Conservation (phyloP, 306 rosid genomes). For the Dryas octopetala region DNA sequence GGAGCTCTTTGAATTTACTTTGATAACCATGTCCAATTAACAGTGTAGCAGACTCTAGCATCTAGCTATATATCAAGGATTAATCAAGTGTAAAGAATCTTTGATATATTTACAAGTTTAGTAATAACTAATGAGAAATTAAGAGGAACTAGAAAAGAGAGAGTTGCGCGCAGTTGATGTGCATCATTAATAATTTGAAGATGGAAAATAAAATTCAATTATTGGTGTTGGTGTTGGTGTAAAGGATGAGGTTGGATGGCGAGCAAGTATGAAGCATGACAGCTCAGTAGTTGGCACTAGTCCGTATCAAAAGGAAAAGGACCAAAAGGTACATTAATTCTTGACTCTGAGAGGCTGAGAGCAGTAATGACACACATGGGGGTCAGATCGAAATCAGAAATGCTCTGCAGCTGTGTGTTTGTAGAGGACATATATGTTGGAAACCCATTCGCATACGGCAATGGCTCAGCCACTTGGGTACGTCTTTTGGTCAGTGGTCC, state of each 20-base stretch:
- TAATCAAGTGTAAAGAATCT: too few species aligned
- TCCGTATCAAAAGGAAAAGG: neutral
- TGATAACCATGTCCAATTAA: too few species aligned
- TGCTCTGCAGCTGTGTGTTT: neutral
- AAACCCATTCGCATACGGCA: neutral
- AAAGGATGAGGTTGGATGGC: neutral
- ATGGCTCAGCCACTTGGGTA: neutral
- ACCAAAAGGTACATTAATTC: neutral
- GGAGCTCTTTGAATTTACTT: too few species aligned
- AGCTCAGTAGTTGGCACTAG: neutral
- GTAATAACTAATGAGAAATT: too few species aligned
- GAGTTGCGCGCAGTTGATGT: too few species aligned
- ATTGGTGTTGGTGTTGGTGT: neutral
- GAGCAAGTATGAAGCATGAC: neutral
- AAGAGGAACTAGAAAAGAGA: too few species aligned
- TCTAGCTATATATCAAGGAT: too few species aligned
- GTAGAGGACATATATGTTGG: neutral
- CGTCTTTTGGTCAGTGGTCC: slow-evolving; percentile 4
- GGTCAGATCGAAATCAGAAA: neutral
- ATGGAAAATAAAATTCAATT: neutral
- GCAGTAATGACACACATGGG: slow-evolving; percentile 17
- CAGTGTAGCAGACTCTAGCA: too few species aligned
- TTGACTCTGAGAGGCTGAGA: neutral
- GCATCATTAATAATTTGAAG: too few species aligned
- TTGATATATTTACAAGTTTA: too few species aligned